Base-by-base conservation (phyloP, 148 eudicot genomes). In the Vaccinium macrocarpon region DNA sequence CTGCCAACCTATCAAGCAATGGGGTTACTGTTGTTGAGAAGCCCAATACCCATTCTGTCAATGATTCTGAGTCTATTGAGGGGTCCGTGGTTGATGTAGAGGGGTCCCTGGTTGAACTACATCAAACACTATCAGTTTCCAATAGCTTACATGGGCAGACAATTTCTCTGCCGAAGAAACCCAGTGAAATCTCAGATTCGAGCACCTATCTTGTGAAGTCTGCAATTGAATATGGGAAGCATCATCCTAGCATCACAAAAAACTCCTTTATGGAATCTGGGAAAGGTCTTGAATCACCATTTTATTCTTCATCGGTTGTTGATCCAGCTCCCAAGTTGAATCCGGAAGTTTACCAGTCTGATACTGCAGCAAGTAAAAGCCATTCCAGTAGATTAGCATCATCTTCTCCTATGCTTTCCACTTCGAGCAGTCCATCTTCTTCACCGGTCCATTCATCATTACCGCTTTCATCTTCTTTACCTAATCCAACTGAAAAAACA, bases 101-200 rank as follows among this genome's bases (percentile, higher is more conserved):
- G 82, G 84, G 85, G 64, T 85, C 83, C 79, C 86, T 72, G 57
- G 52, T 48, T 50, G 79, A 59, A 16, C 19, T 74, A 80, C 87
- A 75, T 80, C 87, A 82, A 53, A 51, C 53, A 73, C 83, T 75
- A 78, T 82, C 89, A 56, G 83, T 72, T 74, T 75, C 82, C 56
- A 82, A 75, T 64, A 85, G 80, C 66, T 71, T 82, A 35, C 88
- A 85, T 61, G 85, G 82, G 46, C 85, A 80, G 7, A 80, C 83
- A 61, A 76, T 78, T 61, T 75, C 91, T 50, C 74, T 85, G 64
- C 79, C 88, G 79, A 84, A 83, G 82, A 83, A 76, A 35, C 56
- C 82, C 72, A 87, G 76, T 76, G 91, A 86, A 81, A 78, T 64
- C 25, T 85, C 81, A 77, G 79, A 71, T 78, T 80, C 88, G 79